Evolutionary conservation across 495 filamentous ascomycete genomes (phyloP).

Genomic region (Xylaria acuta): DNA sequence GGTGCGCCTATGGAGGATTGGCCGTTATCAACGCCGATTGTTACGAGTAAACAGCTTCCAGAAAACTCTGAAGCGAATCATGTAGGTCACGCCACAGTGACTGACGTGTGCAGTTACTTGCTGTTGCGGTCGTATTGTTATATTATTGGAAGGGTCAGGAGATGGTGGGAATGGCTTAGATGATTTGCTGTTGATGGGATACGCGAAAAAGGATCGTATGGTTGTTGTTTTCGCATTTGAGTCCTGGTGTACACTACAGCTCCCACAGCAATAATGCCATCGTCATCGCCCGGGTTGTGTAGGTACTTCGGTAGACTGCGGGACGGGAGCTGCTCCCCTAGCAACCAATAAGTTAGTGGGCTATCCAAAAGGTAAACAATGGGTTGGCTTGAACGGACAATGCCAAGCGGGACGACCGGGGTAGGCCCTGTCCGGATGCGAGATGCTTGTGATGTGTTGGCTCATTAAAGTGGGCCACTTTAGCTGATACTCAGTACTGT

Average conservation of each 20-base stretch:
- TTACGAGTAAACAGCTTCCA: not conserved
- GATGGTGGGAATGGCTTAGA: not conserved
- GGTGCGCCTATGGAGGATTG: not conserved
- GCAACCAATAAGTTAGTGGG: slow-evolving; percentile 30
- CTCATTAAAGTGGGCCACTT: not conserved
- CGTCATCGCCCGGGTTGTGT: not conserved
- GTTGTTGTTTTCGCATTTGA: not conserved
- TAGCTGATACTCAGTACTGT: no score
- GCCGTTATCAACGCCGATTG: not conserved
- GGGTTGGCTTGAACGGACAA: not conserved
- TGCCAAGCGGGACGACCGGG: not conserved
- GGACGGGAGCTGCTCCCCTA: slow-evolving; percentile 19
- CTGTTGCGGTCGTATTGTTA: not conserved
- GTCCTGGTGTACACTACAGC: not conserved
- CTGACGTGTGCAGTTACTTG: slow-evolving; percentile 2
- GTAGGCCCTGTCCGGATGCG: not conserved
- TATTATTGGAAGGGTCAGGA: not conserved
- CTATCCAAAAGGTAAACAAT: slow-evolving; percentile 23
- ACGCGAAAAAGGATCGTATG: not conserved
- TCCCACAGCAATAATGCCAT: slow-evolving; percentile 6
- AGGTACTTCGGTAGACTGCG: not conserved
- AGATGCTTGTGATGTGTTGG: slow-evolving; percentile 6
- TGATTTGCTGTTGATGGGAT: slow-evolving; percentile 13
- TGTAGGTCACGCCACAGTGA: slow-evolving; percentile 1
- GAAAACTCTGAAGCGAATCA: not conserved